These are phyloP conservation scores for Globisporangium solare DNA, from an alignment of 352 stramenopile genomes.

Conservation along the genomic window DNA sequence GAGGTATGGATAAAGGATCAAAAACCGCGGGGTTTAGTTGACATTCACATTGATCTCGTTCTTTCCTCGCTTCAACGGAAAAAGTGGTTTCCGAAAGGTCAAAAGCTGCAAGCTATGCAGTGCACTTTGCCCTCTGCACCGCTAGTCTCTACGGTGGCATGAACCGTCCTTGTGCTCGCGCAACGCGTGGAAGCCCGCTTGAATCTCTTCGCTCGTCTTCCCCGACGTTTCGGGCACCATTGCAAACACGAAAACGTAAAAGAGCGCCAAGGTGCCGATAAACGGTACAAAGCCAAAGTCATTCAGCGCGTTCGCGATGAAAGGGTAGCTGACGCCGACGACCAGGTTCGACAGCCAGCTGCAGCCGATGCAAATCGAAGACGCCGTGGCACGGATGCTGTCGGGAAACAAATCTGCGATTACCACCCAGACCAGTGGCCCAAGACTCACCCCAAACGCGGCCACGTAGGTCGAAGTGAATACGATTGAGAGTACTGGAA, in stretches of 20 bases:
- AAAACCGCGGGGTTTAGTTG: no score
- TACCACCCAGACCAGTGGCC: slow-evolving; percentile 60
- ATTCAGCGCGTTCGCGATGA: slow-evolving; percentile 29
- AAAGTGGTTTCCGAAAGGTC: no score
- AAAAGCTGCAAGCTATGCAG: no score
- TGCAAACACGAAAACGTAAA: not conserved
- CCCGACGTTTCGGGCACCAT: slow-evolving; percentile 18
- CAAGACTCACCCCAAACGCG: slow-evolving; percentile 59
- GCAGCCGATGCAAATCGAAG: slow-evolving; percentile 26
- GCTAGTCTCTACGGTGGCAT: not conserved
- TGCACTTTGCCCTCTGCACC: no score
- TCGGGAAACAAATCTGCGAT: slow-evolving; percentile 52
- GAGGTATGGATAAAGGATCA: no score
- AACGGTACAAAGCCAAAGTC: slow-evolving; percentile 32
- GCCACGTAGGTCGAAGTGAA: slow-evolving; percentile 59
- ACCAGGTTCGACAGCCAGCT: slow-evolving; percentile 27
- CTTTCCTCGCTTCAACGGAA: no score
- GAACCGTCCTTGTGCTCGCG: slow-evolving; percentile 13
- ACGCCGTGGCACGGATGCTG: slow-evolving; percentile 37
- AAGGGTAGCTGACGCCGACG: slow-evolving; percentile 33
- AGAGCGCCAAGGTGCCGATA: slow-evolving; percentile 21
- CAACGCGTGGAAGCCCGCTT: slow-evolving; percentile 14
- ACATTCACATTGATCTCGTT: no score
- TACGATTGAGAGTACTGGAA: slow-evolving; percentile 32
- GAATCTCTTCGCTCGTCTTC: slow-evolving; percentile 28